Conservation (phyloP, 805 yeast genomes). For the Starmerella sp. region DNA sequence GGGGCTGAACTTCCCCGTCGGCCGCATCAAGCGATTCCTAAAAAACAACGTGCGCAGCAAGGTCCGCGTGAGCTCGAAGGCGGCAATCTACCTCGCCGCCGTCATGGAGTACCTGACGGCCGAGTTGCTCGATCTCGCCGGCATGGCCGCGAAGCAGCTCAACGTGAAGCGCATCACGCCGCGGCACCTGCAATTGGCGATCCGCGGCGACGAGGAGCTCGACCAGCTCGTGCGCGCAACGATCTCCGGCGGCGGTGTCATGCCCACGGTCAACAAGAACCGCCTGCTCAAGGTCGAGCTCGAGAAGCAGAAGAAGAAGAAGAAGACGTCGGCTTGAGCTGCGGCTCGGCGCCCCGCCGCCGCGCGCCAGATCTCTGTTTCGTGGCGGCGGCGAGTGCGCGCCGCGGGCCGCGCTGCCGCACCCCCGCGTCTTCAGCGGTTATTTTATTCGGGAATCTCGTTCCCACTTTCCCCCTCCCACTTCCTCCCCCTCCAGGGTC, state of each 20-base stretch:
- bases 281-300: slow-evolving; percentile 57
- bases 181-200: slow-evolving; percentile 96
- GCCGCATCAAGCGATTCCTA: slow-evolving; percentile 94
- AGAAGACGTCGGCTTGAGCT: slow-evolving; percentile 9
- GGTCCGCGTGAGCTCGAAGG: slow-evolving; percentile 89
- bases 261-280: slow-evolving; percentile 92
- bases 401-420: too few species aligned
- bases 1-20: slow-evolving; percentile 98
- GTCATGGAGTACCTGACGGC: slow-evolving; percentile 96
- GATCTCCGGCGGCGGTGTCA: slow-evolving; percentile 98
- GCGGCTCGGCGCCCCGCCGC: too few species aligned
- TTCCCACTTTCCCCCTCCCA: too few species aligned
- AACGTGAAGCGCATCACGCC: slow-evolving; percentile 98
- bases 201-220: slow-evolving; percentile 97
- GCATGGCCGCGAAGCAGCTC: slow-evolving; percentile 98
- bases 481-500: neutral
- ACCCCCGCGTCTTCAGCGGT: too few species aligned
- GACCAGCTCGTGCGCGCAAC: slow-evolving; percentile 90
- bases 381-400: too few species aligned
- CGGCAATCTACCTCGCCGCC: slow-evolving; percentile 93
- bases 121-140: slow-evolving; percentile 95
- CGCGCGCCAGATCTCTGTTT: too few species aligned
- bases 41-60: slow-evolving; percentile 91
- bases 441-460: too few species aligned
- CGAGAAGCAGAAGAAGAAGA: slow-evolving; percentile 32